These are phyloP conservation scores for Potentilla sterilis DNA, from an alignment of 306 rosid species.

Conservation along the genomic window DNA sequence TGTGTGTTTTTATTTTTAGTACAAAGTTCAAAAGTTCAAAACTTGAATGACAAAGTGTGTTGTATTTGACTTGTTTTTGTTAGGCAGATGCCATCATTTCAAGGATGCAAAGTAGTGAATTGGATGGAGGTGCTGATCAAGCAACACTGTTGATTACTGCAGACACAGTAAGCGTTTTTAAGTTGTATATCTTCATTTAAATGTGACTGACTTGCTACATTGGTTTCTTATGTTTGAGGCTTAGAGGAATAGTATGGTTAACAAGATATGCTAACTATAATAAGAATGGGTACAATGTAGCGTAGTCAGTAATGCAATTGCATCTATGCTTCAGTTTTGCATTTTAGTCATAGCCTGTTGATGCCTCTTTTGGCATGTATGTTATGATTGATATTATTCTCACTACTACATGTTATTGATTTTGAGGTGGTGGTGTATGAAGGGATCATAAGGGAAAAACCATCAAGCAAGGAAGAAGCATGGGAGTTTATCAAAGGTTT, in stretches of 20 bases:
- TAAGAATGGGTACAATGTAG: no score
- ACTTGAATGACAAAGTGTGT: conserved; percentile 7
- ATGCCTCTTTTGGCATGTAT: conserved; percentile 7
- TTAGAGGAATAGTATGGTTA: no score
- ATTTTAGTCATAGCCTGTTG: conserved; percentile 20
- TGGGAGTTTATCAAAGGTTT: conserved; percentile 80
- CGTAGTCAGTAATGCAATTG: no score
- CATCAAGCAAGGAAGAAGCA: conserved; percentile 78
- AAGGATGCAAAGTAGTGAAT: conserved; percentile 40
- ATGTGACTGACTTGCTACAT: not conserved
- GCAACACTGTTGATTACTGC: conserved; percentile 73
- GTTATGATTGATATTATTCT: conserved; percentile 21
- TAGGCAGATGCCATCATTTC: conserved; percentile 91
- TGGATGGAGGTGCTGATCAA: conserved; percentile 41
- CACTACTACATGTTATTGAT: conserved; percentile 30
- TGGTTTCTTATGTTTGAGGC: no score
- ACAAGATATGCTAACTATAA: no score
- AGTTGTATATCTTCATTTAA: not conserved
- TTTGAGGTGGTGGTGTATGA: conserved; percentile 81
- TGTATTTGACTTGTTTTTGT: conserved; percentile 26
- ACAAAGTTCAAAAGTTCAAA: not conserved
- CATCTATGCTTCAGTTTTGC: not conserved
- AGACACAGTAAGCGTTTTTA: conserved; percentile 64
- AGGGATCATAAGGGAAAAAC: conserved; percentile 83
- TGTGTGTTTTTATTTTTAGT: not conserved